phyloP scores from a whole-genome alignment of 2,329 filamentous ascomycete genomes.

The Laburnicola sp. region DNA sequence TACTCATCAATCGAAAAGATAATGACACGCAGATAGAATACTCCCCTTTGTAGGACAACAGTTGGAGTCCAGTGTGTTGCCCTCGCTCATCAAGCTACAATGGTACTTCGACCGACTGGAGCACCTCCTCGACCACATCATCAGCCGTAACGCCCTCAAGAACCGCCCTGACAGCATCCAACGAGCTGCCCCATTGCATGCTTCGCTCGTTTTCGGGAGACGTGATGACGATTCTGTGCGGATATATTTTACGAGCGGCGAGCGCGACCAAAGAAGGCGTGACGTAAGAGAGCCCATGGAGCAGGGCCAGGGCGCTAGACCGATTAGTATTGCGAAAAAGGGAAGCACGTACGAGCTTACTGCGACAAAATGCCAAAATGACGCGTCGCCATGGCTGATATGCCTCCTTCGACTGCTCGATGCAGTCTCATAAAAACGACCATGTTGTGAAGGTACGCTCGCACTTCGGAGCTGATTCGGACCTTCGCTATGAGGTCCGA shows the following conservation, averaged over 20 bases:
- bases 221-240: constrained; percentile 79
- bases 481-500: constrained; percentile 62
- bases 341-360: constrained; percentile 40
- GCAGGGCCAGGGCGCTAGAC: constrained; percentile 68
- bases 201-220: constrained; percentile 75
- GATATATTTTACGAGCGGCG: constrained; percentile 83
- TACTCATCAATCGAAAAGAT: too few relatives aligned
- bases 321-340: constrained; percentile 29
- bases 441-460: constrained; percentile 85
- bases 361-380: constrained; percentile 72
- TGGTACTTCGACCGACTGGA: constrained; percentile 60
- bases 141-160: constrained; percentile 63
- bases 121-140: constrained; percentile 61
- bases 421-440: constrained; percentile 85
- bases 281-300: constrained; percentile 79
- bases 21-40: too few relatives aligned
- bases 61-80: too few relatives aligned
- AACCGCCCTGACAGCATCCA: constrained; percentile 67
- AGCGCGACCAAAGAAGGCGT: constrained; percentile 82
- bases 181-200: constrained; percentile 87
- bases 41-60: too few relatives aligned
- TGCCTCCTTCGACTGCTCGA: constrained; percentile 76
- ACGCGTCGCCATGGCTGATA: constrained; percentile 76
- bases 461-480: constrained; percentile 73
- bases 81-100: constrained; percentile 42